Evolutionary conservation across 2,329 filamentous ascomycete genomes (phyloP).

Genomic region (Venturia asperata): DNA sequence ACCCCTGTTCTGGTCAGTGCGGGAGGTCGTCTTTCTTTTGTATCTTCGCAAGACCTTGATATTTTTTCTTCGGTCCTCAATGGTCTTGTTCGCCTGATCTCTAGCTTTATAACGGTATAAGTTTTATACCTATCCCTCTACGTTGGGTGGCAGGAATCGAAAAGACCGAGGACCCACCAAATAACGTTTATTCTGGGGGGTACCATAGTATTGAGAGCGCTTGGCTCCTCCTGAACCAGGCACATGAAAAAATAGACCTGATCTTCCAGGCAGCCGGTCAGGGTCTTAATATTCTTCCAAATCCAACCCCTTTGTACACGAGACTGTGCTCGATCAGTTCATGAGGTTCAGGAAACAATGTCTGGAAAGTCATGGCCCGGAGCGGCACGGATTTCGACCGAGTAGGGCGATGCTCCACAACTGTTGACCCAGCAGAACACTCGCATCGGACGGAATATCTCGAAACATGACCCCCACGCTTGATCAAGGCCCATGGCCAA

Average conservation of each 20-base stretch:
- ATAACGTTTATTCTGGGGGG: too few species aligned
- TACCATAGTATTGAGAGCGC: neutral
- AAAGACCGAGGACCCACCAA: too few species aligned
- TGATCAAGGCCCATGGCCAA: neutral
- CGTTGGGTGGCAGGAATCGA: too few species aligned
- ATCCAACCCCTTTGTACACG: neutral
- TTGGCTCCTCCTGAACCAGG: neutral
- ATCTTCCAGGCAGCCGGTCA: neutral
- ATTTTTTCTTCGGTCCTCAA: too few species aligned
- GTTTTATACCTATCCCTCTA: too few species aligned
- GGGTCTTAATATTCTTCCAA: neutral
- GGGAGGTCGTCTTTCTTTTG: too few species aligned
- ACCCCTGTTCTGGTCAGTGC: too few species aligned
- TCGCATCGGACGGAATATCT: neutral
- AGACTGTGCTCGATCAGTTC: neutral
- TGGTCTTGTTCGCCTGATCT: too few species aligned
- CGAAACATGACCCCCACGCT: constrained; percentile 5
- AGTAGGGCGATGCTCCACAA: neutral
- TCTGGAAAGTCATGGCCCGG: neutral
- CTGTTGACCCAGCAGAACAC: neutral
- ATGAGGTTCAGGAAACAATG: neutral
- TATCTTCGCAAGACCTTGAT: too few species aligned
- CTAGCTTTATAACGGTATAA: too few species aligned
- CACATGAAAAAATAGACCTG: neutral
- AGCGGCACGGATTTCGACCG: too few species aligned